These are phyloP conservation scores for Eudorina sp. DNA, from an alignment of 139 green algal genomes.

Conservation along the genomic window DNA sequence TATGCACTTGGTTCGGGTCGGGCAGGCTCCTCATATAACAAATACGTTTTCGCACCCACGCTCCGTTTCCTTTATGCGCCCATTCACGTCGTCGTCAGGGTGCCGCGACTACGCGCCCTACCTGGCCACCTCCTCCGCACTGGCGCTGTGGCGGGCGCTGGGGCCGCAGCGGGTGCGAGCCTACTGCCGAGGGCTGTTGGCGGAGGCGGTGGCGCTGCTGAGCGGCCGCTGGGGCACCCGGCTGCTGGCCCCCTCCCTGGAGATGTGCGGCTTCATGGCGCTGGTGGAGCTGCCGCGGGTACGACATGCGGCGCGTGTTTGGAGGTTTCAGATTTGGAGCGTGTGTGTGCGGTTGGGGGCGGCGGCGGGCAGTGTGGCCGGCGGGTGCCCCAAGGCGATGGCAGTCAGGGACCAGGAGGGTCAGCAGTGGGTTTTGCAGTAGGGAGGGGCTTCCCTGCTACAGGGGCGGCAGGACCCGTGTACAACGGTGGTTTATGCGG, in stretches of 20 bases:
- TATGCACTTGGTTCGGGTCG: no score
- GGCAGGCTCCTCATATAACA: not conserved
- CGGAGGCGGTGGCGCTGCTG: slow-evolving; percentile 60
- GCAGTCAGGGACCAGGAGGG: no score
- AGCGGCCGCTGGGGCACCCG: slow-evolving; percentile 44
- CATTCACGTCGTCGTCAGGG: slow-evolving; percentile 35
- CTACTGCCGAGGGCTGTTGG: slow-evolving; percentile 64
- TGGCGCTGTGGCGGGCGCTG: slow-evolving; percentile 65
- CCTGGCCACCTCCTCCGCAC: slow-evolving; percentile 66
- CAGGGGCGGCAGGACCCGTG: no score
- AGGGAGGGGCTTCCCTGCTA: no score
- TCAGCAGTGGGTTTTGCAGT: no score
- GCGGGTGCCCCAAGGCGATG: no score
- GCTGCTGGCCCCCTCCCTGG: slow-evolving; percentile 60
- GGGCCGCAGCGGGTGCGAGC: slow-evolving; percentile 25
- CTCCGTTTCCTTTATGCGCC: not conserved
- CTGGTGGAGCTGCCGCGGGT: slow-evolving; percentile 66
- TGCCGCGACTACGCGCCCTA: slow-evolving; percentile 78
- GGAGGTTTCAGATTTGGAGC: no score
- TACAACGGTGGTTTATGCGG: no score
- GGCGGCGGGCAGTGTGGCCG: no score
- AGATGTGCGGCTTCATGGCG: slow-evolving; percentile 67
- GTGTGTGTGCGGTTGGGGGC: not conserved
- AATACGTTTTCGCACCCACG: not conserved
- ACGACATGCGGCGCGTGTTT: no score